Conservation (phyloP, 2,329 filamentous ascomycete species). For the Fusarium coffeatum region DNA sequence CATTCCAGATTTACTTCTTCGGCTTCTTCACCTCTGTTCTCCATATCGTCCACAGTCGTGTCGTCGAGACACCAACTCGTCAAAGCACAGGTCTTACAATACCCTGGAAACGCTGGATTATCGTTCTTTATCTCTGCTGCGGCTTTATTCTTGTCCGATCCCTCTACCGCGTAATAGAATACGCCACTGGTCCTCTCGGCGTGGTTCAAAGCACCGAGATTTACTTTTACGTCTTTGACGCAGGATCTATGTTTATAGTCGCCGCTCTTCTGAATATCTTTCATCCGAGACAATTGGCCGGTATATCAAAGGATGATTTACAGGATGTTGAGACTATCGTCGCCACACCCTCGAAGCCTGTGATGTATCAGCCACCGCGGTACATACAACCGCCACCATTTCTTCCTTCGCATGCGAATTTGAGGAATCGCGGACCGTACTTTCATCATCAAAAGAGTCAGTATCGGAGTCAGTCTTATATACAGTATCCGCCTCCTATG, state of each 20-base stretch:
- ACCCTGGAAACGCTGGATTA: constrained; percentile 48
- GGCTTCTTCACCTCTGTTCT: constrained; percentile 62
- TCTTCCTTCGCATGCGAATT: constrained; percentile 3
- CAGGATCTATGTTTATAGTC: constrained; percentile 46
- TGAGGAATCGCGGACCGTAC: not conserved
- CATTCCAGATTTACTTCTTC: constrained; percentile 66
- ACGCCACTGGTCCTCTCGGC: constrained; percentile 49
- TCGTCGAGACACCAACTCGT: constrained; percentile 13
- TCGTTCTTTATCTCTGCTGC: constrained; percentile 37
- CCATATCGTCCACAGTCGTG: constrained; percentile 55
- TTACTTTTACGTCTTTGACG: constrained; percentile 53
- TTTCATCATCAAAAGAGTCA: constrained; percentile 3
- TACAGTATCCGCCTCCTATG: constrained; percentile 15
- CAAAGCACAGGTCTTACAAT: constrained; percentile 5
- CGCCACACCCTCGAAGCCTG: not conserved
- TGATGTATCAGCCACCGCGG: not conserved
- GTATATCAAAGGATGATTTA: not conserved
- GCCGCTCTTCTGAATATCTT: constrained; percentile 32
- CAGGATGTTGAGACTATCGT: not conserved
- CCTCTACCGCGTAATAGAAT: constrained; percentile 56
- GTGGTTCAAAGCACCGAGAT: constrained; percentile 49
- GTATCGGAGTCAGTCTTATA: constrained; percentile 2
- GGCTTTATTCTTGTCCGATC: constrained; percentile 54
- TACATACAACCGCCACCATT: not conserved
- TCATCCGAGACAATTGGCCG: constrained; percentile 19